Evolutionary conservation across 83 land plant genomes (phyloP), one percentile per base, ranked within the genome.

Genomic region (Picea abies): DNA sequence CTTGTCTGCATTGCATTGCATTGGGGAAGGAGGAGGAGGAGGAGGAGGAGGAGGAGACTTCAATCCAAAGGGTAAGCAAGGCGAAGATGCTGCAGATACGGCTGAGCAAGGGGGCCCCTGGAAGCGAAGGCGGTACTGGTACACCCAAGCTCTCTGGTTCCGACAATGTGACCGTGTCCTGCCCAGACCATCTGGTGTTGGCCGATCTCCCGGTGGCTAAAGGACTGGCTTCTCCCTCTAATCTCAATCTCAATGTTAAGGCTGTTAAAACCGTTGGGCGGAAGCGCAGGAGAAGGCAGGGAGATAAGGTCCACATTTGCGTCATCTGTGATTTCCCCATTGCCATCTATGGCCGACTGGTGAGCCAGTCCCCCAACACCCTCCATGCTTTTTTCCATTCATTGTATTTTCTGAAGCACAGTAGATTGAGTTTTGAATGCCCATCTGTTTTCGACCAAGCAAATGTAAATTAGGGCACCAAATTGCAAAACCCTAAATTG

Each of bases 321-420:
- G 93, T 94, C 61, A 88, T 96, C 32, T 98, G 99, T 79, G 95
- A 98, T 85, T 98, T 96, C 78, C 99, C 99, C 37, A 93, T 98
- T 66, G 98, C 99, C 49, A 92, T 96, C 56, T 98, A 98, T 81
- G 99, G 99, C 56, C 99, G 99, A 63, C 89, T 98, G 88, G 99
- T 97, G 87, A 78, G 80, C 14, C 16, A 73, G 44, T 25, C 60
- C 49, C 60, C 61, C 20, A 9, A 3, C 60, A 25, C 17, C 1
- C n/a, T 49, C 47, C 49, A 47, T 41, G 1, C 25, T 4, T 3
- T 17, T 20, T 4, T 22, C 78, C 4, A 5, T 9, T 76, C 17
- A 49, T 76, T 10, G 2, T 17, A 12, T 71, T 71, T 71, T 37
- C 2, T 26, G 8, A 6, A 5, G 47, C 47, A 44, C 47, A 44